phyloP scores from a whole-genome alignment of 768 basidiomycete genomes.

The Pisolithus marmoratus region DNA sequence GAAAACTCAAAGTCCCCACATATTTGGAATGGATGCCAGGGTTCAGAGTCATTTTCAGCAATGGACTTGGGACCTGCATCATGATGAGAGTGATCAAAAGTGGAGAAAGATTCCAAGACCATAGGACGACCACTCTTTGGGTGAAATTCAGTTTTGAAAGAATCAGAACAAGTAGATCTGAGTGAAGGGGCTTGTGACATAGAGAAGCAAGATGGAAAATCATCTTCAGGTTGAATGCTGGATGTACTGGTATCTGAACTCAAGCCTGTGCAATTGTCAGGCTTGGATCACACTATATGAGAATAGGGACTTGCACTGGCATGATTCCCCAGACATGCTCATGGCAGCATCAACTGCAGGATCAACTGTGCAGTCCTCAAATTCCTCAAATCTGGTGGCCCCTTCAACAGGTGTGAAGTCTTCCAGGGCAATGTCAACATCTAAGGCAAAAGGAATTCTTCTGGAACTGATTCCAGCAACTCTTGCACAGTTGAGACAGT shows the following conservation, averaged over 20 bases:
- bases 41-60: background rate
- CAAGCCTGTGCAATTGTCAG: background rate
- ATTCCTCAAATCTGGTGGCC: too few species aligned
- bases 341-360: background rate
- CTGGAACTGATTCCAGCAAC: background rate
- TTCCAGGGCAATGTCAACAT: background rate
- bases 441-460: background rate
- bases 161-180: background rate
- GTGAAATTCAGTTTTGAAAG: constrained; percentile 7
- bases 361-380: background rate
- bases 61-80: background rate
- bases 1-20: constrained; percentile 7
- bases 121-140: background rate
- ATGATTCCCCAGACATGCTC: background rate
- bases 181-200: background rate
- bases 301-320: background rate
- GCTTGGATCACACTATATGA: background rate
- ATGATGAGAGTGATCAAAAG: background rate
- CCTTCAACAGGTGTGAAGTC: background rate
- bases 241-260: background rate
- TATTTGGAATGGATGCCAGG: constrained; percentile 3
- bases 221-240: background rate
- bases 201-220: background rate
- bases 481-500: background rate
- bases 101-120: background rate